Conservation (phyloP, 495 filamentous ascomycete species). For the Tuber indicum region DNA sequence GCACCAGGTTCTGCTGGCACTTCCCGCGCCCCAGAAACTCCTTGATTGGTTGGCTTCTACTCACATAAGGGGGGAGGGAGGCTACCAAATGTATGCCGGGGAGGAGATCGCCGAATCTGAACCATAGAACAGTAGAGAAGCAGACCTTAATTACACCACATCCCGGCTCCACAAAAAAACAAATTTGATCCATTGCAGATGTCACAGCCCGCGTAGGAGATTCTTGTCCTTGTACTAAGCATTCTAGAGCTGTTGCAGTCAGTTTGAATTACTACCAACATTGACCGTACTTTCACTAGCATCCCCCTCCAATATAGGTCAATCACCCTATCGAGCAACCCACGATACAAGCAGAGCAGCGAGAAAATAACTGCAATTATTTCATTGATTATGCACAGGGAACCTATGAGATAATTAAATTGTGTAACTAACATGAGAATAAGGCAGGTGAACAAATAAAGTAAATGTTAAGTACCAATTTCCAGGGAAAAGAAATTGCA, state of each 20-base stretch:
- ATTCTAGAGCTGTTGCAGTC: neutral
- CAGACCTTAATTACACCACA: neutral
- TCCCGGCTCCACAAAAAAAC: neutral
- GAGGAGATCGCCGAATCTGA: neutral
- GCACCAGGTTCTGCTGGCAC: constrained; percentile 19
- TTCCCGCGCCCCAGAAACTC: constrained; percentile 31
- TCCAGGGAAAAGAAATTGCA: too few species aligned
- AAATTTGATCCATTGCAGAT: neutral
- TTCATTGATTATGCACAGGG: neutral
- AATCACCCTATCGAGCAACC: neutral
- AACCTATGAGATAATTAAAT: neutral
- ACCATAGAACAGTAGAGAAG: neutral
- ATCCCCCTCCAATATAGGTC: neutral
- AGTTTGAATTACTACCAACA: neutral
- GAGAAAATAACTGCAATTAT: neutral
- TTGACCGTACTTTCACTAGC: neutral
- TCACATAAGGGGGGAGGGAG: neutral
- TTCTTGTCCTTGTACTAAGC: neutral
- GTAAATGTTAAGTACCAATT: too few species aligned
- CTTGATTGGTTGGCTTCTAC: neutral
- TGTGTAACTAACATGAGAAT: too few species aligned
- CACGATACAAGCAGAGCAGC: neutral
- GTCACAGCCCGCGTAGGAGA: neutral
- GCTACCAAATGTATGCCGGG: neutral
- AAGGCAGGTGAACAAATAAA: too few species aligned